Base-by-base conservation (phyloP, 2,329 filamentous ascomycete species). In the Dryadomyces quercus-mongolicae region DNA sequence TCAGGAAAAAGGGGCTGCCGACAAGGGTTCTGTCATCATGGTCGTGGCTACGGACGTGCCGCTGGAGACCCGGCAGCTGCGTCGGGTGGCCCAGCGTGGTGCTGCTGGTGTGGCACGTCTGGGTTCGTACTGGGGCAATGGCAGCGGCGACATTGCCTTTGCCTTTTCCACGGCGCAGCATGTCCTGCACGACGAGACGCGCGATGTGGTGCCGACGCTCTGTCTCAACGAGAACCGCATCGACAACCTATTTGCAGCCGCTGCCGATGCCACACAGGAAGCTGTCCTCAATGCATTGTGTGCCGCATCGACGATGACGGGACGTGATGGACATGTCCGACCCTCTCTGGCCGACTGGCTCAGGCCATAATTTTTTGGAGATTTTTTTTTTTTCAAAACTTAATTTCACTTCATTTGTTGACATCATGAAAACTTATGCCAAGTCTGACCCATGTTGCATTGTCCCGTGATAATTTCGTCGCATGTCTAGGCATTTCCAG, bases 131-230 rank as follows among this genome's bases (percentile, higher is more conserved):
- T 82, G 80, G 0, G 71, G 74, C 46, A 85, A 84, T 58, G 73
- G 72, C 12, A 84, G 80, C 0, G 83, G 82, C 0, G 82, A 86
- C 57, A 78, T 86, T 56, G 84, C 85, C 62, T 68, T 86, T 2
- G 82, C 82, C 4, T 79, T 86, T 56, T 85, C 80, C 8, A 86
- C 82, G 0, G 81, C 71, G 6, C 80, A 76, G 56, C 68, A 71
- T 46, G 66, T 81, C 1, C 67, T 81, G 2, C 76, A 82, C 58
- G 80, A 84, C 60, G 68, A 74, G 52, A 79, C 75, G 2, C 43
- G 31, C n/a, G 51, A 25, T 9, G 5, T 48, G 18, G 43, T 40
- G 44, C 20, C 43, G 12, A 7, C 4, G 3, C 1, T 2, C 18
- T 18, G 25, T 8, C 34, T 53, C 3, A 25, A 8, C 31, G 51